These are phyloP conservation scores for Salicornia ramosissima DNA, from an alignment of 148 eudicot species.

Conservation along the genomic window DNA sequence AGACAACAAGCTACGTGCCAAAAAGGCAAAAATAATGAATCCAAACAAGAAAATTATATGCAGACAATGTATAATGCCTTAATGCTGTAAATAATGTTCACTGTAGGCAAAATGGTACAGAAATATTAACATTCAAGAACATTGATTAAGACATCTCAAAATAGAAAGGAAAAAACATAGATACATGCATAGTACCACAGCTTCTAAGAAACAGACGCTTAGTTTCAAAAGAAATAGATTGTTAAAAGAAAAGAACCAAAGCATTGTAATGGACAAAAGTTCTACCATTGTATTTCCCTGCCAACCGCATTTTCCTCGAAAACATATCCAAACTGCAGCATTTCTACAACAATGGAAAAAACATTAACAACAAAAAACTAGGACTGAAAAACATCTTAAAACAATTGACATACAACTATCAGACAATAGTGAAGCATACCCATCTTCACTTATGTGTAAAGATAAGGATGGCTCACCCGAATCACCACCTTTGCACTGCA, in stretches of 20 bases:
- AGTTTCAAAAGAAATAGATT: not conserved
- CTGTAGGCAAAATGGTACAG: not conserved
- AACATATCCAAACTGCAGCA: conserved; percentile 58
- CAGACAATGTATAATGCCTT: not conserved
- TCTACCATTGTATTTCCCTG: conserved; percentile 49
- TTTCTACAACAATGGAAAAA: conserved; percentile 30
- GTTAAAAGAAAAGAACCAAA: conserved; percentile 1
- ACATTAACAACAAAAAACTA: not conserved
- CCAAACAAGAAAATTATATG: not conserved
- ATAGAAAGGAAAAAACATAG: not conserved
- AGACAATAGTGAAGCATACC: conserved; percentile 40
- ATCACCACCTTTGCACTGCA: conserved; percentile 75
- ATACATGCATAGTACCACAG: not conserved
- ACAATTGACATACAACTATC: conserved; percentile 13
- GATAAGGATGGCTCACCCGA: conserved; percentile 47
- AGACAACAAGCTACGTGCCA: not conserved
- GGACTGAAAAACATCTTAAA: not conserved
- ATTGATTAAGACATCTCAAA: not conserved
- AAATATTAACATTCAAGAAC: not conserved
- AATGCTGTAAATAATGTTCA: not conserved
- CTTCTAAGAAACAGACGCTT: not conserved
- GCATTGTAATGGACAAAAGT: not conserved
- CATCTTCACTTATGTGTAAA: conserved; percentile 46
- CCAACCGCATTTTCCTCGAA: conserved; percentile 82
- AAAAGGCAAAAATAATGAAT: not conserved